phyloP scores from a whole-genome alignment of 768 basidiomycete genomes.

The Pulveroboletus sp. region DNA sequence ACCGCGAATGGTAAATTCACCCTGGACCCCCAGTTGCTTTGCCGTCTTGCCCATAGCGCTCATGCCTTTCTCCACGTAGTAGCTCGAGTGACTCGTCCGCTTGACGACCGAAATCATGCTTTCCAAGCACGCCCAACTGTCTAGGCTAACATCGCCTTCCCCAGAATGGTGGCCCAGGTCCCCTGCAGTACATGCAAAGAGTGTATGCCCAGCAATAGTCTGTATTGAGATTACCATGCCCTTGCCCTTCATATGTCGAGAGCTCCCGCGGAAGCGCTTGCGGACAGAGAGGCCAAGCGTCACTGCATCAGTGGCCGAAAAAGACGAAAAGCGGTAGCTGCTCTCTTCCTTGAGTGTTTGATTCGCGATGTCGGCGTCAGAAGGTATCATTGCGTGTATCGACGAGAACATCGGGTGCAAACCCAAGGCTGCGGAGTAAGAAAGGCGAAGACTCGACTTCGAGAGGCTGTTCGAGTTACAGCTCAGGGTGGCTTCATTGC shows the following conservation, averaged over 20 bases:
- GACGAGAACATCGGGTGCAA: conserved; percentile 52
- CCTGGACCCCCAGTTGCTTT: conserved; percentile 64
- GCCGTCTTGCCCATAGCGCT: conserved; percentile 76
- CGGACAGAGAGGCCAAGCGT: conserved; percentile 75
- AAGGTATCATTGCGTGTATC: conserved; percentile 57
- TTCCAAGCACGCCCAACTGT: conserved; percentile 75
- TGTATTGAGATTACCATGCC: conserved; percentile 80
- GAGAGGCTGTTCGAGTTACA: neutral
- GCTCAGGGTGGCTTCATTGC: neutral
- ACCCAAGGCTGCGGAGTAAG: conserved; percentile 9
- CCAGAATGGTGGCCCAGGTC: conserved; percentile 66
- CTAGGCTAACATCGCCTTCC: conserved; percentile 71
- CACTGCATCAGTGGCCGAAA: conserved; percentile 73
- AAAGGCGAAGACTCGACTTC: neutral
- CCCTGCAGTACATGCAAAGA: conserved; percentile 82
- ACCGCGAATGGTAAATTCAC: conserved; percentile 61
- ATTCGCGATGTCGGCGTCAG: conserved; percentile 68
- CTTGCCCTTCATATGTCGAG: conserved; percentile 69
- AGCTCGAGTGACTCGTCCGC: conserved; percentile 80
- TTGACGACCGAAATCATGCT: conserved; percentile 76
- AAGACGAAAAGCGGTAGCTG: conserved; percentile 64
- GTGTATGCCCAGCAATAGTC: conserved; percentile 68
- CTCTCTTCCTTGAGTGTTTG: conserved; percentile 69
- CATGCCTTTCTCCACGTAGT: conserved; percentile 84
- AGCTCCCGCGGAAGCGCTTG: conserved; percentile 74